Percentiles rank a stretch among this genome's conserved stretches.
phyloP scores from a whole-genome alignment of 192 early-diverging fungal genomes.

The Backusella luteola region DNA sequence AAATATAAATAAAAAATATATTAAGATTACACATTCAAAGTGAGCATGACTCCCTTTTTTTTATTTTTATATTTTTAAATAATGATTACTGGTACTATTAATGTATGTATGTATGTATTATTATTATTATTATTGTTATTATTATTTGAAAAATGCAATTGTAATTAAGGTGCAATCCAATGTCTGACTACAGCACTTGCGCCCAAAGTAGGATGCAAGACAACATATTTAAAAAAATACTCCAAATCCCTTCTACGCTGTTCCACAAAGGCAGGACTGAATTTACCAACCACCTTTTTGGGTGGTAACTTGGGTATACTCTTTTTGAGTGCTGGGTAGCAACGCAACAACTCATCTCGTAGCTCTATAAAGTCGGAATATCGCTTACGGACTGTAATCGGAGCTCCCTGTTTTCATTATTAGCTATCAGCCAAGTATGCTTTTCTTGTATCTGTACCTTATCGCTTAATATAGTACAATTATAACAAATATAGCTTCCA shows the following conservation, averaged over 20 bases:
- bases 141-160: not conserved
- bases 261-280: constrained; percentile 50
- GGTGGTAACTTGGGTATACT: constrained; percentile 50
- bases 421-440: not conserved
- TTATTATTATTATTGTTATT: no score
- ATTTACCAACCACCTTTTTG: constrained; percentile 47
- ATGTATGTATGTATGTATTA: not conserved
- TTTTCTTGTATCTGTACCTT: constrained; percentile 27
- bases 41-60: not conserved
- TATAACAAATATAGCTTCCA: constrained; percentile 45
- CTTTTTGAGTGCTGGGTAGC: constrained; percentile 35
- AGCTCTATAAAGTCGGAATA: constrained; percentile 51
- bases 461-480: constrained; percentile 37
- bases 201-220: constrained; percentile 47
- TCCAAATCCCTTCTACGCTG: constrained; percentile 47
- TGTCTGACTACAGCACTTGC: constrained; percentile 45
- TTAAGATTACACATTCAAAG: not conserved
- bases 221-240: constrained; percentile 54
- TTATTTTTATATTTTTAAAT: no score
- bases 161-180: constrained; percentile 40
- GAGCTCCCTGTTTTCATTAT: constrained; percentile 18
- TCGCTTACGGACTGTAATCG: constrained; percentile 42
- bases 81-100: no score
- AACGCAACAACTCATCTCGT: constrained; percentile 35
- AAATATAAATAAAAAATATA: not conserved